Percentiles rank a stretch among this genome's conserved stretches.
Evolutionary conservation across 176 grass and related monocot species (phyloP).

Genomic region (Oryza meyeriana): DNA sequence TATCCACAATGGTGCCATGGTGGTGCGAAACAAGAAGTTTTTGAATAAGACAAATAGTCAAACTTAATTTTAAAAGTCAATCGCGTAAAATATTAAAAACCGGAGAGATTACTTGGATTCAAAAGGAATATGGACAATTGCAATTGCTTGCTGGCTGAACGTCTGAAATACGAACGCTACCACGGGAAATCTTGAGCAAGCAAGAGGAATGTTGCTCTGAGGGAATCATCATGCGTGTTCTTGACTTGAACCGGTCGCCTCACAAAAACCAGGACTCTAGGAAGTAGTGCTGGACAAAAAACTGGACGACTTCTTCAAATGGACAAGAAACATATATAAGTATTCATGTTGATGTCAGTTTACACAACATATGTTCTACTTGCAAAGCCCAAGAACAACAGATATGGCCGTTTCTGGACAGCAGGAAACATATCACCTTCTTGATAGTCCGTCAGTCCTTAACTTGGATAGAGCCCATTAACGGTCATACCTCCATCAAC

Average conservation of each 20-base stretch:
- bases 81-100: too few relatives aligned
- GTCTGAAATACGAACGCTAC: too few relatives aligned
- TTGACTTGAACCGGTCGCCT: background rate
- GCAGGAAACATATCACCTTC: background rate
- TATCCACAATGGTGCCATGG: too few relatives aligned
- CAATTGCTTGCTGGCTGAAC: too few relatives aligned
- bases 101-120: too few relatives aligned
- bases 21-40: too few relatives aligned
- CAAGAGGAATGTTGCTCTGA: background rate
- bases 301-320: background rate
- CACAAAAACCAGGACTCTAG: background rate
- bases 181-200: too few relatives aligned
- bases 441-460: background rate
- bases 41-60: too few relatives aligned
- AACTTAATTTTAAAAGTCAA: too few relatives aligned
- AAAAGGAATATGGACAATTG: too few relatives aligned
- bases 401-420: constrained; percentile 14
- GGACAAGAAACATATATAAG: background rate
- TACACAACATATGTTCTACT: background rate
- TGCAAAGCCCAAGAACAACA: background rate
- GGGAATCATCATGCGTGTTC: background rate
- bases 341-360: background rate
- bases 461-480: constrained; percentile 58
- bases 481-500: constrained; percentile 81
- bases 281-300: background rate